Conservation (phyloP, 208 protist genomes). For the Acanthamoeba royreba region DNA sequence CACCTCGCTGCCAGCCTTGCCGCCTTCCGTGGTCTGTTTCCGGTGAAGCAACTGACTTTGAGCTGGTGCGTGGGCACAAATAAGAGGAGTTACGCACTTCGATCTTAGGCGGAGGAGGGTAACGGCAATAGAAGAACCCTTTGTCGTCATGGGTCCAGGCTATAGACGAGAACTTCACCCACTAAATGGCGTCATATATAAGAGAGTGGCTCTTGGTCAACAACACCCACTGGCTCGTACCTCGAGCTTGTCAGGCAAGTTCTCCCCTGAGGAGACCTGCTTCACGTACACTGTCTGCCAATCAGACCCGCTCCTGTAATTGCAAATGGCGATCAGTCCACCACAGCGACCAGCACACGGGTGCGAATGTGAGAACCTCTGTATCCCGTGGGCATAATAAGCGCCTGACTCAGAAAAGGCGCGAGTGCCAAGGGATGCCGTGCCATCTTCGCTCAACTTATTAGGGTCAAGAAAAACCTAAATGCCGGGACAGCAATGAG, state of each 20-base stretch:
- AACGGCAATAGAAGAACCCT: slow-evolving; percentile 69
- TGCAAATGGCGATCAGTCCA: not conserved
- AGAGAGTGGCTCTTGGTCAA: not conserved
- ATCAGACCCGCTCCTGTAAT: slow-evolving; percentile 48
- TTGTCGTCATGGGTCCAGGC: slow-evolving; percentile 52
- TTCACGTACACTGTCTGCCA: slow-evolving; percentile 61
- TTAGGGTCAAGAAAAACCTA: slow-evolving; percentile 69
- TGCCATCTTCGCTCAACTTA: slow-evolving; percentile 54
- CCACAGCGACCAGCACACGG: not conserved
- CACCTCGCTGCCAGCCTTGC: slow-evolving; percentile 47
- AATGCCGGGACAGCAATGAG: not conserved
- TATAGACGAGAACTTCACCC: slow-evolving; percentile 51
- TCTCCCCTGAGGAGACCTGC: not conserved
- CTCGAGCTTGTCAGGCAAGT: not conserved
- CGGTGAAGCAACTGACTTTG: not conserved
- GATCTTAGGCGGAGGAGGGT: slow-evolving; percentile 14
- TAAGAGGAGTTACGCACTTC: not conserved
- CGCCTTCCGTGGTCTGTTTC: not conserved
- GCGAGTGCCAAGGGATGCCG: slow-evolving; percentile 18
- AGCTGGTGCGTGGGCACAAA: not conserved
- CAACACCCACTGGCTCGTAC: too few relatives aligned
- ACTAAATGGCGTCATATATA: slow-evolving; percentile 1
- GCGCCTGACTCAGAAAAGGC: slow-evolving; percentile 51
- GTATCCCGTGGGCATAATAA: slow-evolving; percentile 24
- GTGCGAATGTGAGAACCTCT: not conserved